Conservation (phyloP, 768 basidiomycete genomes). For the Porpolomopsis calyptriformis region DNA sequence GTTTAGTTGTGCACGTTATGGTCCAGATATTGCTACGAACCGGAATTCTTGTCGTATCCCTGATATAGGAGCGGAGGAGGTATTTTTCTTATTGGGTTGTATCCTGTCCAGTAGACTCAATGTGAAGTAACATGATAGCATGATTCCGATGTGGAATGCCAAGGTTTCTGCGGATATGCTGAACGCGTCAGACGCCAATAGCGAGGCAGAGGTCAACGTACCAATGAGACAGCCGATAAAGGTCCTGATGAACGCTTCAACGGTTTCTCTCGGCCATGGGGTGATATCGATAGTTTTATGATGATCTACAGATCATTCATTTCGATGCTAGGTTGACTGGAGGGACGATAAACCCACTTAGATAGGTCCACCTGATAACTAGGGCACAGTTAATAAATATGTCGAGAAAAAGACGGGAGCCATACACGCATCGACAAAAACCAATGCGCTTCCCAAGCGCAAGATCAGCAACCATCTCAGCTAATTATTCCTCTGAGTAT, state of each 20-base stretch:
- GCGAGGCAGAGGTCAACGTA: slow-evolving; percentile 15
- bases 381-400: not conserved
- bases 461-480: slow-evolving; percentile 50
- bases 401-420: slow-evolving; percentile 12
- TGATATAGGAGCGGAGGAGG: slow-evolving; percentile 20
- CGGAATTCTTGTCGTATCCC: slow-evolving; percentile 56
- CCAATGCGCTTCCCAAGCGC: slow-evolving; percentile 45
- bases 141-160: slow-evolving; percentile 63
- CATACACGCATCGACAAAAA: slow-evolving; percentile 67
- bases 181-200: not conserved
- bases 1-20: not conserved
- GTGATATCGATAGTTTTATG: slow-evolving; percentile 26
- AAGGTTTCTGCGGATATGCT: slow-evolving; percentile 48
- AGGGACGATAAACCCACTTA: slow-evolving; percentile 33
- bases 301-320: slow-evolving; percentile 25
- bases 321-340: not conserved
- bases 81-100: slow-evolving; percentile 10
- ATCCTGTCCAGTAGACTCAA: slow-evolving; percentile 33
- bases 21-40: slow-evolving; percentile 21
- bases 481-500: slow-evolving; percentile 23
- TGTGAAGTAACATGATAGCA: slow-evolving; percentile 43
- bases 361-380: slow-evolving; percentile 76
- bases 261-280: slow-evolving; percentile 44
- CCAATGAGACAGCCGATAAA: slow-evolving; percentile 58
- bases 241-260: slow-evolving; percentile 43